Conservation (phyloP, 2,329 filamentous ascomycete species). For the Claviceps spartinae region DNA sequence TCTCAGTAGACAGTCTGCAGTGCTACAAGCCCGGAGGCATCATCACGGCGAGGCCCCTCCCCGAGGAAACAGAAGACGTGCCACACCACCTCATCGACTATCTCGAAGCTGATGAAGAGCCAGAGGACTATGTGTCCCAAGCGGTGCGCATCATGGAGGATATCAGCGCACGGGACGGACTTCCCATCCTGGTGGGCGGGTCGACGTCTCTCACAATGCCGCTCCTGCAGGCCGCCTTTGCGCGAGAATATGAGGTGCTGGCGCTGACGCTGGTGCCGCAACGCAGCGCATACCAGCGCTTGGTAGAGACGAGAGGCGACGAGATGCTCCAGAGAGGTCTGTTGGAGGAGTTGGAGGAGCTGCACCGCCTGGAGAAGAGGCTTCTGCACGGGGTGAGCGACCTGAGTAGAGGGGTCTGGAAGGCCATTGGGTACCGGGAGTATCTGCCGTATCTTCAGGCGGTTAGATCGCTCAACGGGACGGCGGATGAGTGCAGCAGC, state of each 20-base stretch:
- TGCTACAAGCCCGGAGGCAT: slow-evolving; percentile 1
- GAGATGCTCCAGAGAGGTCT: background rate
- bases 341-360: background rate
- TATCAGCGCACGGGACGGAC: background rate
- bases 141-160: background rate
- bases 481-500: background rate
- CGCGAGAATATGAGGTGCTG: background rate
- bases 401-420: background rate
- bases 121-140: background rate
- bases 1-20: slow-evolving; percentile 2
- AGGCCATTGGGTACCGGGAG: background rate
- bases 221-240: background rate
- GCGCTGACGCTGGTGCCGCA: background rate
- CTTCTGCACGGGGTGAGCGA: background rate
- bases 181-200: background rate
- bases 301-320: background rate
- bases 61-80: background rate
- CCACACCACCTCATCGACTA: slow-evolving; percentile 1
- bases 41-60: background rate
- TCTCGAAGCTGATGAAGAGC: slow-evolving; percentile 1
- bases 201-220: slow-evolving; percentile 2
- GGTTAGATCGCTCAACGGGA: background rate
- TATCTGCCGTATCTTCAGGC: background rate
- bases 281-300: background rate
- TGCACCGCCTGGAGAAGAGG: background rate